Percentiles rank a stretch among this genome's conserved stretches.
Evolutionary conservation across 768 basidiomycete genomes (phyloP).

Genomic region (Agrocybe praecox): DNA sequence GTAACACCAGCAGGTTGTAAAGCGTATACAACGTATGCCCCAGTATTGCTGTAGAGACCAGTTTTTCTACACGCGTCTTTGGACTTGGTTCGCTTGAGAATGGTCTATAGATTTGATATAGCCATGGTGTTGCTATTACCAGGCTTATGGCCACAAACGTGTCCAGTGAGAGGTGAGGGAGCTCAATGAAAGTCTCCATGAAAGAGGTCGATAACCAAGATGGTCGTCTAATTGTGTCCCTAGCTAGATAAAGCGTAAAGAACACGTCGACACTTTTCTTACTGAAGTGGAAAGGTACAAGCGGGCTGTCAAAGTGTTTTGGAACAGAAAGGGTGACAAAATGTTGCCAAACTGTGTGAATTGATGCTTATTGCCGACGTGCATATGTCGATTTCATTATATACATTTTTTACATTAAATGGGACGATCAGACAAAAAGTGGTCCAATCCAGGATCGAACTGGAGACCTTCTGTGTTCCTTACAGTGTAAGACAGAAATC

Average conservation of each 20-base stretch:
- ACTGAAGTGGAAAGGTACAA: background rate
- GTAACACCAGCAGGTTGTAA: constrained; percentile 44
- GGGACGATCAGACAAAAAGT: constrained; percentile 23
- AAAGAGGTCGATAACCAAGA: background rate
- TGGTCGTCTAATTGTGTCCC: background rate
- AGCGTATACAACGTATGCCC: constrained; percentile 54
- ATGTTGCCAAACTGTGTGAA: background rate
- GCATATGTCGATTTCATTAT: background rate
- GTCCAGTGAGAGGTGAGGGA: constrained; percentile 24
- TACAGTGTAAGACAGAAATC: constrained; percentile 46
- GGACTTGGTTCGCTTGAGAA: constrained; percentile 10
- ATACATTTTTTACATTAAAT: too few species aligned
- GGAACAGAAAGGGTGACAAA: background rate
- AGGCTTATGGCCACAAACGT: constrained; percentile 20
- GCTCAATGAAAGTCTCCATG: constrained; percentile 4
- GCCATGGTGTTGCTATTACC: constrained; percentile 27
- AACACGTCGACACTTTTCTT: constrained; percentile 13
- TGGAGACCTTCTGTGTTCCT: constrained; percentile 39
- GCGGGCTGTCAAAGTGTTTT: background rate
- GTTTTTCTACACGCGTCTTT: constrained; percentile 10
- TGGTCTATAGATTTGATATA: constrained; percentile 19
- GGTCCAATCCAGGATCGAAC: constrained; percentile 53
- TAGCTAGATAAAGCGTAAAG: background rate
- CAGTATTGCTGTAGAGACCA: constrained; percentile 40
- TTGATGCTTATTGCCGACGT: too few species aligned